A percentile compares a stretch with the other conserved stretches of the same genome.
phyloP scores from a whole-genome alignment of 805 yeast genomes.

The Candida tallmaniae region DNA sequence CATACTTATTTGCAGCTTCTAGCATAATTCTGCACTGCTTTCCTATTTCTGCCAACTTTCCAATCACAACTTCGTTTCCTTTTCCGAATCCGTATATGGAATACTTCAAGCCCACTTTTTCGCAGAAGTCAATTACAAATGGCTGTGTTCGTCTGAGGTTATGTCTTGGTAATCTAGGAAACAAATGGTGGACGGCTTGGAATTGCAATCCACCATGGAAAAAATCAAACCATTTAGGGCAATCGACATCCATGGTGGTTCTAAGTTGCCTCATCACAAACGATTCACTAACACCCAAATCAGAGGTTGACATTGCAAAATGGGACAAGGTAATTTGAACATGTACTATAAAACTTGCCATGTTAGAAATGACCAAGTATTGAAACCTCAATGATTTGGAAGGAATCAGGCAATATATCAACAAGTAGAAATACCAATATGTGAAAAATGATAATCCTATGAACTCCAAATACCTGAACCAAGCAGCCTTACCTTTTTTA shows the following conservation, averaged over 20 bases:
- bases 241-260: slow-evolving; percentile 93
- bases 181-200: slow-evolving; percentile 86
- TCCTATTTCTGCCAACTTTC: slow-evolving; percentile 68
- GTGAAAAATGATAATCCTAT: slow-evolving; percentile 64
- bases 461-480: slow-evolving; percentile 78
- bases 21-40: slow-evolving; percentile 72
- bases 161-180: slow-evolving; percentile 87
- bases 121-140: slow-evolving; percentile 67
- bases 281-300: slow-evolving; percentile 74
- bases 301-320: slow-evolving; percentile 91
- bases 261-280: slow-evolving; percentile 77
- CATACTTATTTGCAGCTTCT: slow-evolving; percentile 59
- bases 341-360: slow-evolving; percentile 87
- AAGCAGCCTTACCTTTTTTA: slow-evolving; percentile 73
- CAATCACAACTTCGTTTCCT: slow-evolving; percentile 71
- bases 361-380: slow-evolving; percentile 68
- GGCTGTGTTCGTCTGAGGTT: slow-evolving; percentile 75
- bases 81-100: slow-evolving; percentile 79
- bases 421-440: slow-evolving; percentile 76
- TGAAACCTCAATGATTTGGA: slow-evolving; percentile 50
- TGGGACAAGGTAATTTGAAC: slow-evolving; percentile 88
- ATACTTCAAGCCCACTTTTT: slow-evolving; percentile 70
- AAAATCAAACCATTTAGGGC: slow-evolving; percentile 89
- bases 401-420: slow-evolving; percentile 49
- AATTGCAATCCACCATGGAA: slow-evolving; percentile 91